Evolutionary conservation across 1,284 basidiomycete genomes (phyloP), one percentile per base, ranked within the genome.

Genomic region (Ceratorhiza oryzae-sativae): DNA sequence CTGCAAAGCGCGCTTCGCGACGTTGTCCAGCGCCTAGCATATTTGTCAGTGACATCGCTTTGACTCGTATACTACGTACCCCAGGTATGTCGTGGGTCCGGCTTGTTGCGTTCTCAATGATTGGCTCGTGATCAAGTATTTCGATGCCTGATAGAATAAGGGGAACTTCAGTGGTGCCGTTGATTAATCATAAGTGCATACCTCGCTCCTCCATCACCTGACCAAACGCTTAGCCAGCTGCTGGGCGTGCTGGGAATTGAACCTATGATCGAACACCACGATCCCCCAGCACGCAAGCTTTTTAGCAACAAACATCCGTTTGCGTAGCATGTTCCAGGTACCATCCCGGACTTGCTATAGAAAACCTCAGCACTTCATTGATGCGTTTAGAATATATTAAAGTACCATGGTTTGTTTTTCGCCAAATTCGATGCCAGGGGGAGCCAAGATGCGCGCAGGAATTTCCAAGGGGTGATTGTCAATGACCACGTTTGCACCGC

Each of bases 261-360:
- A 90, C n/a, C 87, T 83, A 25, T 81, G 78, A 61, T 91, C 89
- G 71, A 87, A 91, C 18, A 90, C 76, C 8, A 88, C 83, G 3
- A 92, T 80, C 25, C 83, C 81, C 88, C 89, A 92, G 20, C 83
- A 81, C 0, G 80, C 79, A 65, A 91, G 84, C 10, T 73, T 77
- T 2, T 80, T 81, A 0, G 89, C 84, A 55, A 78, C 79, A 77
- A 81, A 88, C 80, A 92, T 89, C 49, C 83, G 82, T 75, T 89
- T 90, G 72, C 88, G 87, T 2, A 88, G 82, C 88, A 79, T 80
- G 87, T 90, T 72, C 75, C 75, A 75, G 10, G 74, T 27, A 10
- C 75, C 75, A 39, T 59, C 56, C 23, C 48, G 20, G 23, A 73
- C 67, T 30, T 34, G 42, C 72, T 73, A 49, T 41, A 49, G 12